These are phyloP conservation scores for Candida manassasensis DNA, from an alignment of 805 yeast species.

Conservation along the genomic window DNA sequence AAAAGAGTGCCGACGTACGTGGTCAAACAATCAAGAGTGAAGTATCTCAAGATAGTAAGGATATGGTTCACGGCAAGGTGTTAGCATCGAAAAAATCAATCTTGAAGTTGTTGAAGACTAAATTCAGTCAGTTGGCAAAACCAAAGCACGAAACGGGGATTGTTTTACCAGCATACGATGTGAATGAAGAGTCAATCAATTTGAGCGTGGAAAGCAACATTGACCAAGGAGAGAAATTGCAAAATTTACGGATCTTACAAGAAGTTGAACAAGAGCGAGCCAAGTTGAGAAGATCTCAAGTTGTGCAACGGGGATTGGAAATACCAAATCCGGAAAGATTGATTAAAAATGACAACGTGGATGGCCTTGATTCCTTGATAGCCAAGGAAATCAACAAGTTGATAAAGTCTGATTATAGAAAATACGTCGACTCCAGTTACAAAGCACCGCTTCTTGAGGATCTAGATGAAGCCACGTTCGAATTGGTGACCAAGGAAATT, in stretches of 20 bases:
- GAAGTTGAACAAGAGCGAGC: conserved; percentile 25
- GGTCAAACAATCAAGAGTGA: too few relatives aligned
- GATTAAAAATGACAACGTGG: conserved; percentile 9
- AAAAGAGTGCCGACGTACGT: neutral
- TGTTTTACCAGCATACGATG: conserved; percentile 29
- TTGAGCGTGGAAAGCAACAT: conserved; percentile 24
- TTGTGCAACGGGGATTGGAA: conserved; percentile 40
- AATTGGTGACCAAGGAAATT: conserved; percentile 12
- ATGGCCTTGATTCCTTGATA: conserved; percentile 13
- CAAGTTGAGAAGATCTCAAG: conserved; percentile 41
- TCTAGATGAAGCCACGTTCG: conserved; percentile 23
- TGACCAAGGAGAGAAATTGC: conserved; percentile 22
- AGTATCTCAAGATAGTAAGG: too few relatives aligned
- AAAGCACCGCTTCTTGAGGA: conserved; percentile 20
- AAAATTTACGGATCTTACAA: conserved; percentile 19
- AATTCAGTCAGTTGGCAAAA: conserved; percentile 28
- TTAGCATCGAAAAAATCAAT: neutral
- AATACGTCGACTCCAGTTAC: conserved; percentile 18
- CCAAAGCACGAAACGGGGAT: conserved; percentile 35
- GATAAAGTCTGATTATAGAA: conserved; percentile 40
- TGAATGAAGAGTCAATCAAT: conserved; percentile 14
- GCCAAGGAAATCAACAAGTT: conserved; percentile 29
- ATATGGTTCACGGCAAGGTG: too few relatives aligned
- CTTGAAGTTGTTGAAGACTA: conserved; percentile 8
- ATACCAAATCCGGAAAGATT: conserved; percentile 32